Evolutionary conservation across 2,329 filamentous ascomycete species (phyloP), one percentile per base, ranked within the genome.

Genomic region (Ceratocystis harringtonii): DNA sequence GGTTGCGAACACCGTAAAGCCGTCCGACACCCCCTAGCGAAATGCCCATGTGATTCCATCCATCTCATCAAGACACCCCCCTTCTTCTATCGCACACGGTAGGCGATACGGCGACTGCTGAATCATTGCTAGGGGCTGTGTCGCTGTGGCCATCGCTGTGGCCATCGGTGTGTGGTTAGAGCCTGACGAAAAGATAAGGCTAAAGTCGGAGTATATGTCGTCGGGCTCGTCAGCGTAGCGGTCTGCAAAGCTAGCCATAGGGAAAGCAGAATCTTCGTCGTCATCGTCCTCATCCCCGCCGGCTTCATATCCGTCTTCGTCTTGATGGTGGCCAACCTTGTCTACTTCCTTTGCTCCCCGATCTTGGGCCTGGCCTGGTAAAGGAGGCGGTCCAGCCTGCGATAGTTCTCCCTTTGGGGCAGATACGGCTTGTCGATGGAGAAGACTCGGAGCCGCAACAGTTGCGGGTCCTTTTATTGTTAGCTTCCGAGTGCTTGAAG

Each of bases 161-260:
- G 62, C 43, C 2, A 72, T 69, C 3, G 69, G 71, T 1, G 69
- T 70, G 7, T 68, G 68, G 0, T 66, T 69, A 0, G 70, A 71
- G 1, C 74, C 73, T 2, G 61, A n/a, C 44, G 77, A 76, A 68
- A 83, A 82, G 2, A 82, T 74, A 30, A 79, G 75, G 4, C 79
- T 76, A 67, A 83, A 83, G 67, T 83, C 80, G 12, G 79, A 79
- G 67, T 83, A 83, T 48, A 83, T 78, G 44, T 80, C 77, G 25
- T 80, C 80, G 41, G 76, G 70, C 44, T 80, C 79, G 45, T 79
- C 77, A 8, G 68, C 74, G 50, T 80, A 80, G 41, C 75, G 74
- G 45, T 75, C 75, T n/a, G 77, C 77, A 41, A 79, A 76, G 52
- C 77, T 76, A 8, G 75, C 73, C 19, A 76, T 76, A 1, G 80